Evolutionary conservation across 2,329 filamentous ascomycete genomes (phyloP).

Genomic region (Colletotrichum sublineola): DNA sequence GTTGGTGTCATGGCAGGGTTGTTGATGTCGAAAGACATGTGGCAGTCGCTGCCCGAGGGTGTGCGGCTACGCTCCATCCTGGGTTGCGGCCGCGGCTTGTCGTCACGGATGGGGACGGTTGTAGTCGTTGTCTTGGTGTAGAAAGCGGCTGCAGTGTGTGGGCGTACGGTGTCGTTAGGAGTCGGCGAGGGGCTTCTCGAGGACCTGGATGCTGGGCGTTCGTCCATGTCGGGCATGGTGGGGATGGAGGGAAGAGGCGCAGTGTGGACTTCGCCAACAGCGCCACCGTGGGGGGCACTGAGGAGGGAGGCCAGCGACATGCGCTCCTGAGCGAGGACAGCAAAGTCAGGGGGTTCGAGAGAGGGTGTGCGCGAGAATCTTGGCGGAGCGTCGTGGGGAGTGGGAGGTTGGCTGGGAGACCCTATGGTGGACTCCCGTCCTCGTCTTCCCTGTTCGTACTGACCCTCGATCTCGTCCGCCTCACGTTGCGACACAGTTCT

Average conservation of each 20-base stretch:
- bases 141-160: constrained; percentile 61
- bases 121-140: constrained; percentile 67
- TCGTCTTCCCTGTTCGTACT: constrained; percentile 46
- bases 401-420: constrained; percentile 49
- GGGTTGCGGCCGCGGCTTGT: constrained; percentile 52
- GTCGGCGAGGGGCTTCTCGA: constrained; percentile 29
- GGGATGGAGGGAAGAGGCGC: constrained; percentile 56
- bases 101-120: constrained; percentile 64
- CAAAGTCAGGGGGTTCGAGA: constrained; percentile 72
- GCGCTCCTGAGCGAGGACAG: constrained; percentile 65
- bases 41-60: constrained; percentile 55
- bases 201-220: constrained; percentile 19
- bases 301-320: constrained; percentile 73
- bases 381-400: constrained; percentile 50
- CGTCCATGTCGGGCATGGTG: constrained; percentile 54
- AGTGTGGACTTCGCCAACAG: constrained; percentile 48
- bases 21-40: constrained; percentile 63
- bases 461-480: constrained; percentile 58
- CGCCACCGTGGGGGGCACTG: constrained; percentile 64
- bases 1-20: constrained; percentile 74
- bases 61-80: constrained; percentile 62
- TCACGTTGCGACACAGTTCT: constrained; percentile 70
- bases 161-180: constrained; percentile 48
- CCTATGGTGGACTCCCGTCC: constrained; percentile 39
- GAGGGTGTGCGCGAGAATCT: constrained; percentile 71